Base-by-base conservation (phyloP, 2,329 filamentous ascomycete genomes). In the Pseudogymnoascus sp. region DNA sequence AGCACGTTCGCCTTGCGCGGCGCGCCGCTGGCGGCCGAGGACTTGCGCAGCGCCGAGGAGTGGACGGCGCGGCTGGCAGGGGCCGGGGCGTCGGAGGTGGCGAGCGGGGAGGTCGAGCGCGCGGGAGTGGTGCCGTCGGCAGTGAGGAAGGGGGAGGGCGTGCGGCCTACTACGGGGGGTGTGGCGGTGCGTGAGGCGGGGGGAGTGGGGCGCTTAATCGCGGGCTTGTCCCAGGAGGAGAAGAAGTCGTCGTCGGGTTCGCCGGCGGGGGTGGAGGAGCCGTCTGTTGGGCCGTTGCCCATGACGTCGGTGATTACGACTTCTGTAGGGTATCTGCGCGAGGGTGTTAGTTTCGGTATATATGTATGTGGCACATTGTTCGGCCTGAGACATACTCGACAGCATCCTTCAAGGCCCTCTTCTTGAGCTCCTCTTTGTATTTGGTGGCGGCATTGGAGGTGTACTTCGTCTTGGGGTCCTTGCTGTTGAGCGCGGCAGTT, bases 151-250 rank as follows among this genome's bases (percentile, higher is more conserved):
- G 94, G 93, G n/a, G 93, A 97, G 4, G 86, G 84, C 10, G 89
- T 92, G 69, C 92, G 88, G 70, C 88, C 88, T 68, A 90, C 82
- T 10, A 90, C 84, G 3, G 90, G 88, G 12, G 93, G 93, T 2
- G 94, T 97, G 60, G 86, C 87, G 45, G 91, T 94, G 72, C 94
- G 88, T 38, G 93, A 97, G 45, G 94, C 84, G 14, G 94, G 93
- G 68, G 96, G 96, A 67, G 91, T 97, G 37, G 93, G 93, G 69
- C 92, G 87, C 82, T 97, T 99, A 78, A 99, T 95, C 4, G 92
- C 85, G 21, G 94, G 94, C 79, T 97, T 97, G 73, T 97, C 94
- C 94, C 93, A 99, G 0, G 92, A 97, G 8, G 93, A 96, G 78
- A 99, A 99, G 81, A 99, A 99, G 74, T 97, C 94, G 72, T 97